phyloP scores from a whole-genome alignment of 306 rosid genomes.

The Dryas drummondii region DNA sequence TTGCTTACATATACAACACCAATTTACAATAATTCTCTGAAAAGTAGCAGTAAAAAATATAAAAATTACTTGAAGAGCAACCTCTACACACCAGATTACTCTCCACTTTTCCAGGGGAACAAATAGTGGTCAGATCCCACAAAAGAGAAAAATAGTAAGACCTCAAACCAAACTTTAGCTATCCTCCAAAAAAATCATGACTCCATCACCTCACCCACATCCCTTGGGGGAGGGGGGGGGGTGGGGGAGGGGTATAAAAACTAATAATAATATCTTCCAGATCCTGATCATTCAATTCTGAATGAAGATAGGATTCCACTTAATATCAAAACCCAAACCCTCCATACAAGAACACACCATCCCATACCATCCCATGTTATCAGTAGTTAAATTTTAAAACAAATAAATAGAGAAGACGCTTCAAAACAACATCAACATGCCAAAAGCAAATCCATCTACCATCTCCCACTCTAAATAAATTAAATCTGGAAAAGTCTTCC shows the following conservation, averaged over 20 bases:
- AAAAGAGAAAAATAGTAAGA: not conserved
- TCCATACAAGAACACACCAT: not conserved
- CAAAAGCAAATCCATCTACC: not conserved
- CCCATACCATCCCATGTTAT: not conserved
- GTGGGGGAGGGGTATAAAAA: not conserved
- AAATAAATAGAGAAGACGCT: not conserved
- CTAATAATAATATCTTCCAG: not conserved
- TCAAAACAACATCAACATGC: slow-evolving; percentile 8
- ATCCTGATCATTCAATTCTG: not conserved
- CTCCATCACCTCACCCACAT: not conserved
- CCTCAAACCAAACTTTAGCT: not conserved
- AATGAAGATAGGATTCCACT: not conserved
- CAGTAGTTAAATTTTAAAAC: not conserved
- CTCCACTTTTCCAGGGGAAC: too few species aligned
- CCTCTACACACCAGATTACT: not conserved
- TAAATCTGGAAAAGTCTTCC: too few species aligned
- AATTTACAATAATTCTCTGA: not conserved
- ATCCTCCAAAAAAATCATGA: not conserved
- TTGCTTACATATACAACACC: not conserved
- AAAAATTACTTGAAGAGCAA: too few species aligned
- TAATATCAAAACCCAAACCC: not conserved
- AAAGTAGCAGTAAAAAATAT: too few species aligned
- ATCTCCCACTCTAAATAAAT: not conserved
- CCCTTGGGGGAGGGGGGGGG: not conserved
- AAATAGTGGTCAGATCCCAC: not conserved